phyloP scores from a whole-genome alignment of 805 yeast genomes.

The Ogataea salicorniae region DNA sequence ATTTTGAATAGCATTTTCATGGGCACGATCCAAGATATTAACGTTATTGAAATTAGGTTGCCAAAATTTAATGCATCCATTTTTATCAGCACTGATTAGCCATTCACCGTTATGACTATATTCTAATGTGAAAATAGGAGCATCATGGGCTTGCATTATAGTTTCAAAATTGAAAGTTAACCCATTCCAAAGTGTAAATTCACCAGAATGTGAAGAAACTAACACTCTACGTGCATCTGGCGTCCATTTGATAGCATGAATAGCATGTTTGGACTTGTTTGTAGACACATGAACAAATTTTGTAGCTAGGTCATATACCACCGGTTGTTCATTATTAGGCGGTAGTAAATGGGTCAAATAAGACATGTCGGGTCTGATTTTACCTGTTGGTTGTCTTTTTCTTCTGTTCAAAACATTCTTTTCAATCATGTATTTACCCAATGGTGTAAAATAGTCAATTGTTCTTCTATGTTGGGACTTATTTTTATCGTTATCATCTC shows the following conservation, averaged over 20 bases:
- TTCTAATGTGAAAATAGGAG: conserved; percentile 71
- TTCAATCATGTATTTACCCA: conserved; percentile 57
- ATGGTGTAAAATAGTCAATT: conserved; percentile 71
- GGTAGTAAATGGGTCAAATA: conserved; percentile 62
- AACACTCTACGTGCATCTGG: conserved; percentile 91
- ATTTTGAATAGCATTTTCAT: conserved; percentile 79
- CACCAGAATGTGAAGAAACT: conserved; percentile 91
- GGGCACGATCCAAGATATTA: conserved; percentile 65
- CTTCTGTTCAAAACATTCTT: conserved; percentile 40
- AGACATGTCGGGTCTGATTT: conserved; percentile 63
- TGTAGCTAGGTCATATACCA: conserved; percentile 60
- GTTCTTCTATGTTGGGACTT: conserved; percentile 50
- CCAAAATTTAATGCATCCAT: conserved; percentile 91
- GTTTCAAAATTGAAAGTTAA: conserved; percentile 92
- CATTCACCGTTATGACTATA: conserved; percentile 92
- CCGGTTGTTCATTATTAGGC: conserved; percentile 43
- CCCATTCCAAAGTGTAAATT: conserved; percentile 96
- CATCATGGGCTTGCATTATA: conserved; percentile 97
- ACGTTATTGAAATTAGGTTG: conserved; percentile 97
- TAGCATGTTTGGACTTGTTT: conserved; percentile 87
- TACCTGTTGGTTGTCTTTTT: conserved; percentile 37
- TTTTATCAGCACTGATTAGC: conserved; percentile 91
- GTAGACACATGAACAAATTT: conserved; percentile 88
- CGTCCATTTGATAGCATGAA: conserved; percentile 89
- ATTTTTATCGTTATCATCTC: conserved; percentile 12